Conservation (phyloP, 202 grass and related monocot genomes). For the Digitaria exilis region DNA sequence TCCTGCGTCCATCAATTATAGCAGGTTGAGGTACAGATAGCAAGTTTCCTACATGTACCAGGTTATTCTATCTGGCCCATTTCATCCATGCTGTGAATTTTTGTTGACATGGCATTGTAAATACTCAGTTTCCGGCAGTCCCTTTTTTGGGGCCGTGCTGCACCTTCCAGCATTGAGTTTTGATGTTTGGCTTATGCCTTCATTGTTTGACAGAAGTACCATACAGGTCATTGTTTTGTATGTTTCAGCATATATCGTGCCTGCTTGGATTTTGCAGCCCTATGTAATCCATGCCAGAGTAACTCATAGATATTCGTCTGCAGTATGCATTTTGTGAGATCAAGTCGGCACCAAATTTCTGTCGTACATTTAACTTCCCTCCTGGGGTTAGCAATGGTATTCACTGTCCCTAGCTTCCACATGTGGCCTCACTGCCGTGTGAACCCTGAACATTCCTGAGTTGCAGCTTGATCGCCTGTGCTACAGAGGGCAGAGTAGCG, state of each 20-base stretch:
- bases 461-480: background rate
- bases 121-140: conserved; percentile 30
- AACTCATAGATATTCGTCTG: background rate
- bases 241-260: background rate
- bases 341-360: too few relatives aligned
- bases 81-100: conserved; percentile 7
- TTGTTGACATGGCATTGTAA: conserved; percentile 39
- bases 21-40: background rate
- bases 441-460: background rate
- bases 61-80: background rate
- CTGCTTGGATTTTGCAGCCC: background rate
- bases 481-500: background rate
- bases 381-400: background rate
- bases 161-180: conserved; percentile 1
- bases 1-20: conserved; percentile 17
- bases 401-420: background rate
- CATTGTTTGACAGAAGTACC: background rate
- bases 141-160: background rate
- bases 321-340: background rate
- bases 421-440: background rate
- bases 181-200: background rate
- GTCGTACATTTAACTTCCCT: background rate
- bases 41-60: background rate
- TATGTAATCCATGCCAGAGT: background rate
- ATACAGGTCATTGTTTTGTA: background rate